These are phyloP conservation scores for Solanum microdontum DNA, from an alignment of 257 asterid genomes.

Conservation along the genomic window DNA sequence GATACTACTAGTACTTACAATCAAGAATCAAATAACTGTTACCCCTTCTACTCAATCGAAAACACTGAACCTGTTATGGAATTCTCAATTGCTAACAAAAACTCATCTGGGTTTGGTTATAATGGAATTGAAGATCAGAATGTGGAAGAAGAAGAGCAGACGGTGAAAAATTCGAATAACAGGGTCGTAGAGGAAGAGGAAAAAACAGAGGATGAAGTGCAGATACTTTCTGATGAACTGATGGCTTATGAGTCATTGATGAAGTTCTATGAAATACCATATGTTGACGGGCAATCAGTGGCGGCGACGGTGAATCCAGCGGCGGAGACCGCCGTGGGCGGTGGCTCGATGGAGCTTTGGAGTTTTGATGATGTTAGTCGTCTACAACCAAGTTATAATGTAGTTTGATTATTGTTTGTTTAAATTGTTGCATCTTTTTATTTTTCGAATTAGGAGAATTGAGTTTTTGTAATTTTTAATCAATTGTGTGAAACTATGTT, in stretches of 20 bases:
- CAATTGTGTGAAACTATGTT: background rate
- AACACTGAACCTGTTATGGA: background rate
- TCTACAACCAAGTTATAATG: background rate
- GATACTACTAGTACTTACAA: background rate
- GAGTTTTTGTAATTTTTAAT: background rate
- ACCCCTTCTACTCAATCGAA: background rate
- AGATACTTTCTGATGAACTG: constrained; percentile 65
- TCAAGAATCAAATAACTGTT: background rate
- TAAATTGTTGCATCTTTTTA: background rate
- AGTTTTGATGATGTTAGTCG: constrained; percentile 44
- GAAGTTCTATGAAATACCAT: constrained; percentile 81
- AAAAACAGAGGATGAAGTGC: constrained; percentile 17
- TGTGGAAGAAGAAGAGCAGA: background rate
- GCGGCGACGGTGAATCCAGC: constrained; percentile 18
- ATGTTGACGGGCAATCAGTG: constrained; percentile 62
- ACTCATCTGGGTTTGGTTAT: background rate
- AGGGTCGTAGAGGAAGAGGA: background rate
- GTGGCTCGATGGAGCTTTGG: constrained; percentile 50
- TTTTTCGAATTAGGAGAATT: background rate
- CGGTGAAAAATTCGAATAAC: background rate
- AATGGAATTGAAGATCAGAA: constrained; percentile 5
- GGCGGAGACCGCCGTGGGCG: constrained; percentile 27
- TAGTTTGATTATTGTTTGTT: background rate
- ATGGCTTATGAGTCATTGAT: constrained; percentile 68
- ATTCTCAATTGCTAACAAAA: background rate